Base-by-base conservation (phyloP, 208 protist genomes). In the Angomonas deanei region DNA sequence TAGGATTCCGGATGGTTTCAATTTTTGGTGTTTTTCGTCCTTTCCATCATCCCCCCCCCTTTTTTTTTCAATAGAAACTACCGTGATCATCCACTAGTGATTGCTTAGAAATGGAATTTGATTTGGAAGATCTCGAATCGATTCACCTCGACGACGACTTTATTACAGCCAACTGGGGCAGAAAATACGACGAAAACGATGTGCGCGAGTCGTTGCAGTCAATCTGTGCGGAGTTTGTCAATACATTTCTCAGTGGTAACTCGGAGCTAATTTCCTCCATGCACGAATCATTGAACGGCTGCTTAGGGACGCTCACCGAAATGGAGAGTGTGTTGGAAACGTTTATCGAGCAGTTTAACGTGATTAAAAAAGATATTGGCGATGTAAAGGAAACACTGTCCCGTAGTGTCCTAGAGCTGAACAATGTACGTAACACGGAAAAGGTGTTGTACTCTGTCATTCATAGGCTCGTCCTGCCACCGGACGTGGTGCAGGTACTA, bases 401-500 rank as follows among this genome's bases (percentile, higher is more conserved):
- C 17, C 57, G 61, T 17, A 83, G 77, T 19, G 74, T 75, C 0
- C 59, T 82, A 11, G 55, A 74, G 54, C 76, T 92, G 13, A 42
- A 15, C 38, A 91, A 92, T 59, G 70, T 73, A 6, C 64, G 68
- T 1, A 36, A 32, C 23, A 67, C 81, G 50, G 84, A 92, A 61
- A 60, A 57, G 38, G 61, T 88, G 21, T 55, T 94, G 60, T 86
- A 81, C 72, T 59, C 52, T 26, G 72, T 77, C 11, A 70, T 89
- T 17, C 80, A 75, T 0, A 69, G 73, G 24, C 62, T 91, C 21
- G 72, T 94, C 8, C 71, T 94, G 19, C 83, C 88, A 1, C 88
- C 88, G 0, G 84, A 92, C 50, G 70, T 92, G 0, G 82, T 94
- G 61, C 85, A 83, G 55, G 76, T 91, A 15, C 70, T 94, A 32